phyloP scores from a whole-genome alignment of 495 filamentous ascomycete genomes.

The Aspergillus nanangensis region DNA sequence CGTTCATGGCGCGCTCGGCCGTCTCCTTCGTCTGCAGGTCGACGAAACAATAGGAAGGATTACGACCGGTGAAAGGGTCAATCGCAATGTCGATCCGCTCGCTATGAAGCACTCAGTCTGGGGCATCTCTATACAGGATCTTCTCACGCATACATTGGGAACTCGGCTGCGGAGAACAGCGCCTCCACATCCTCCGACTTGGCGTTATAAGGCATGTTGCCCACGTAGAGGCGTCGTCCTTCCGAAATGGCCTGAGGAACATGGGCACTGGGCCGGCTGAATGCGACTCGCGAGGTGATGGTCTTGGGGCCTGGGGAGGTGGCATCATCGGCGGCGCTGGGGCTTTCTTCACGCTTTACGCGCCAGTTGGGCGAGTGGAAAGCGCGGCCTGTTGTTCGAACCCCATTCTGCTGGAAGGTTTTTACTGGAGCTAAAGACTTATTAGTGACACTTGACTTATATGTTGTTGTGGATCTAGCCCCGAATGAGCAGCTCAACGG shows the following conservation, averaged over 20 bases:
- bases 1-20: constrained; percentile 51
- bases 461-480: constrained; percentile 8
- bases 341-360: constrained; percentile 33
- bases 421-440: constrained; percentile 29
- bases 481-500: constrained; percentile 13
- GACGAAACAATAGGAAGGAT: constrained; percentile 70
- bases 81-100: constrained; percentile 62
- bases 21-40: constrained; percentile 53
- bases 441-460: constrained; percentile 13
- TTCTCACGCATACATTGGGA: constrained; percentile 35
- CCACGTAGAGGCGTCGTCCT: constrained; percentile 54
- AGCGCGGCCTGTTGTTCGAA: constrained; percentile 39
- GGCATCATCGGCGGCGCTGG: constrained; percentile 18
- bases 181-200: constrained; percentile 57
- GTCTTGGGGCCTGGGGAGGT: constrained; percentile 28
- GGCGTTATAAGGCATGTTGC: constrained; percentile 63
- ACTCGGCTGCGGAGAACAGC: constrained; percentile 46
- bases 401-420: constrained; percentile 32
- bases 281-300: constrained; percentile 34
- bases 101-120: constrained; percentile 34
- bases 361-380: constrained; percentile 47
- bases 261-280: constrained; percentile 31
- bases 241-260: constrained; percentile 39
- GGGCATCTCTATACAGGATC: constrained; percentile 1
- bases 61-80: constrained; percentile 62